Base-by-base conservation (phyloP, 768 basidiomycete species). In the Peribolospora kevripleyi region DNA sequence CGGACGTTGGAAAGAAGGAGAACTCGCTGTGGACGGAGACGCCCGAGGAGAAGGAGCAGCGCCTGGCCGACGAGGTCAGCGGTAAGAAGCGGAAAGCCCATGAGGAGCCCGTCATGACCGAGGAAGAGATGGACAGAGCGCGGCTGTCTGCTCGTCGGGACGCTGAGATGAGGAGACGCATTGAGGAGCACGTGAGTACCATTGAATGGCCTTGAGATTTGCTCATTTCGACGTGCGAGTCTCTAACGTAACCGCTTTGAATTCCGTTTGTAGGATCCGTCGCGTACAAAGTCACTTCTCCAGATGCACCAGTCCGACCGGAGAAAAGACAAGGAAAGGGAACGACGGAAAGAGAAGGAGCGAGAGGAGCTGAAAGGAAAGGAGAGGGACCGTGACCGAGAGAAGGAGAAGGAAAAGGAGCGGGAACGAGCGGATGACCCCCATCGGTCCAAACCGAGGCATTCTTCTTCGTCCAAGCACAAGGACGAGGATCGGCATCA, bases 11-110 rank as follows among this genome's bases (percentile, higher is more conserved):
- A 69, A 76, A 36, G 59, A 68, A n/a, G 53, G 55, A 7, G 61
- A 74, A 68, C 54, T 79, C 79, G 3, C 72, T 91, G 9, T 98
- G 93, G 93, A 98, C 93, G 0, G 93, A 98, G 71, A 95, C 93
- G 0, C 93, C 93, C 0, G 80, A 80, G 0, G 86, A 97, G 65
- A 75, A 81, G 11, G 86, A 85, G 64, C 81, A 91, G 62, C 76
- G 93, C 1, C 71, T 95, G n/a, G 79, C 79, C 1, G 91, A 97
- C 64, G 91, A 98, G 66, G 80, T 93, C 2, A 75, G 80, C n/a
- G 91, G 93, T 46, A 64, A 65, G 46, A 86, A 84, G 69, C 82
- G 84, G 62, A 75, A 82, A 55, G 76, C 80, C 14, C 80, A 78
- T 4, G 74, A 65, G 73, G 71, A 13, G 53, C 54, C n/a, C 61